Evolutionary conservation across 257 asterid genomes (phyloP).

Genomic region (Ligustrum vulgare): DNA sequence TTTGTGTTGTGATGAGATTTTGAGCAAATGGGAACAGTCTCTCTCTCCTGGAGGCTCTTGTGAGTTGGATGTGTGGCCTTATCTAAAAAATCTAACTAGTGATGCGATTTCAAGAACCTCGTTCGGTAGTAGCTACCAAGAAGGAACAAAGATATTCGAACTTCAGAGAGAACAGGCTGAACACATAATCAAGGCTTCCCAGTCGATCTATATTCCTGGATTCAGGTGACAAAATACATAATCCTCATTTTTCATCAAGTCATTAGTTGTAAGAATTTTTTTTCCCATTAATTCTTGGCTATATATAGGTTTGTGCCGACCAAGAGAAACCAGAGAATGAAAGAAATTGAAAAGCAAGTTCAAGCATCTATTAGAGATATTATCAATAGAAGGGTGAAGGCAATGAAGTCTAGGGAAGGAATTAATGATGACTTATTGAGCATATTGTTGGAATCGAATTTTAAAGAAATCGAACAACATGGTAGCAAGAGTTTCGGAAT

Average conservation of each 20-base stretch:
- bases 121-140: constrained; percentile 54
- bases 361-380: constrained; percentile 19
- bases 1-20: constrained; percentile 40
- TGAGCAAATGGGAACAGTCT: constrained; percentile 40
- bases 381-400: constrained; percentile 28
- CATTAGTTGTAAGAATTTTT: too few relatives aligned
- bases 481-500: constrained; percentile 31
- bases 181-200: constrained; percentile 15
- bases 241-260: neutral
- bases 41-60: constrained; percentile 31
- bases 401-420: constrained; percentile 28
- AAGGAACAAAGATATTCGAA: constrained; percentile 47
- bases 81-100: constrained; percentile 31
- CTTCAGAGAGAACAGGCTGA: constrained; percentile 42
- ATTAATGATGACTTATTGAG: constrained; percentile 28
- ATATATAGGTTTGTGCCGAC: constrained; percentile 45
- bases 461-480: constrained; percentile 27
- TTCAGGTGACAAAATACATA: constrained; percentile 30
- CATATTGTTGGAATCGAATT: constrained; percentile 31
- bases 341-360: constrained; percentile 28
- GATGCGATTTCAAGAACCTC: constrained; percentile 57
- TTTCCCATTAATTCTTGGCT: neutral
- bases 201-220: constrained; percentile 43
- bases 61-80: constrained; percentile 59
- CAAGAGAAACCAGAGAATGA: constrained; percentile 38